Evolutionary conservation across 176 grass and related monocot species (phyloP).

Genomic region (Oryza nivara): DNA sequence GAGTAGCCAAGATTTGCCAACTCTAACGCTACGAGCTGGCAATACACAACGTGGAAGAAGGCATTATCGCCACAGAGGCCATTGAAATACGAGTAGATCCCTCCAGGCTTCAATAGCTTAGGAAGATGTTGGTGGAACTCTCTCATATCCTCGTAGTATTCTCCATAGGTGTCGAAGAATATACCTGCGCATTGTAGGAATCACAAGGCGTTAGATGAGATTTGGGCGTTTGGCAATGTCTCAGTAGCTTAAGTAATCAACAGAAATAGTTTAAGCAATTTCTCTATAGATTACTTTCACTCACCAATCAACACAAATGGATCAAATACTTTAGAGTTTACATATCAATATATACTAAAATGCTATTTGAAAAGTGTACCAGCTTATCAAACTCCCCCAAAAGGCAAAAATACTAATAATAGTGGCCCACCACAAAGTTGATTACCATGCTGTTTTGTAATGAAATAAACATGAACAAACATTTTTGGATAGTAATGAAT

Average conservation of each 20-base stretch:
- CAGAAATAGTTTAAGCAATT: not conserved
- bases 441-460: not conserved
- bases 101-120: constrained; percentile 65
- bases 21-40: constrained; percentile 77
- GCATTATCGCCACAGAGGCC: constrained; percentile 92
- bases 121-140: constrained; percentile 87
- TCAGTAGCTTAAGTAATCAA: not conserved
- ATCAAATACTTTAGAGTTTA: not conserved
- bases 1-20: constrained; percentile 70
- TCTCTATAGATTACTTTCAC: not conserved
- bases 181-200: constrained; percentile 47
- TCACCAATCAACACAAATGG: not conserved
- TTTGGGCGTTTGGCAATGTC: not conserved
- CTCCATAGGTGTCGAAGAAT: constrained; percentile 89
- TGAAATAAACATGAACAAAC: constrained; percentile 1
- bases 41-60: constrained; percentile 90
- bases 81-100: constrained; percentile 95
- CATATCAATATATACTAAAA: not conserved
- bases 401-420: not conserved
- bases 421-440: not conserved
- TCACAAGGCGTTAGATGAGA: not conserved
- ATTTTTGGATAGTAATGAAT: not conserved
- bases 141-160: constrained; percentile 92
- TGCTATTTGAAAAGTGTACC: not conserved
- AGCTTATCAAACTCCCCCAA: not conserved